Evolutionary conservation across 495 filamentous ascomycete species (phyloP), one percentile per base, ranked within the genome.

Genomic region (Oidiodendron maius): DNA sequence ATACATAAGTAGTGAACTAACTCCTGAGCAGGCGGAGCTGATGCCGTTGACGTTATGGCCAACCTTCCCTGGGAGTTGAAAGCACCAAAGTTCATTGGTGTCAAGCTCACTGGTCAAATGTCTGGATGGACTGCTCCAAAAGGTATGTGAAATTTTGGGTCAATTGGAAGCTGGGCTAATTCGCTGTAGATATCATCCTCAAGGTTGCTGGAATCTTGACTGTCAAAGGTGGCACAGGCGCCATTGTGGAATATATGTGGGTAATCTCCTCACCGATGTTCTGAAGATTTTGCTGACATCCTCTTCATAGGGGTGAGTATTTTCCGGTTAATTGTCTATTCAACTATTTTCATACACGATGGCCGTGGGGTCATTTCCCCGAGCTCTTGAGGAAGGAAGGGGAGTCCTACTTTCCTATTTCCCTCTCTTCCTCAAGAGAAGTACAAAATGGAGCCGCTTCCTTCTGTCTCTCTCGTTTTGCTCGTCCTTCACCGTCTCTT

Each of bases 1-100:
- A 34, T 8, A 9, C 8, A 34, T n/a, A 9, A n/a, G n/a, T 34
- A 8, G 9, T n/a, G 28, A 34, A n/a, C 28, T 34, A 8, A 9
- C n/a, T 34, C 28, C 8, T 93, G 93, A 82, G 93, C 97, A 52
- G 93, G 93, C 76, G 93, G 93, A 78, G 93, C 93, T 64, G 93
- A 98, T 72, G 93, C 93, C 46, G 93, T 98, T 55, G 93, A 98
- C 68, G 93, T 96, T 59, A 96, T 98, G 91, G 94, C 89, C 57
- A 87, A 89, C 71, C 82, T 96, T 49, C 91, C 93, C 26, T 97
- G 93, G 93, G 93, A 98, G 68, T 71, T 98, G 62, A 97, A 97
- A 78, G 93, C 94, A 41, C 93, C 93, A 46, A 96, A 96, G 71
- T 75, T 96, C 54, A 95, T 96, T 68, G 93, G 93, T 81, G 84